phyloP scores from a whole-genome alignment of 208 protist genomes.

The Polymyxa betae region DNA sequence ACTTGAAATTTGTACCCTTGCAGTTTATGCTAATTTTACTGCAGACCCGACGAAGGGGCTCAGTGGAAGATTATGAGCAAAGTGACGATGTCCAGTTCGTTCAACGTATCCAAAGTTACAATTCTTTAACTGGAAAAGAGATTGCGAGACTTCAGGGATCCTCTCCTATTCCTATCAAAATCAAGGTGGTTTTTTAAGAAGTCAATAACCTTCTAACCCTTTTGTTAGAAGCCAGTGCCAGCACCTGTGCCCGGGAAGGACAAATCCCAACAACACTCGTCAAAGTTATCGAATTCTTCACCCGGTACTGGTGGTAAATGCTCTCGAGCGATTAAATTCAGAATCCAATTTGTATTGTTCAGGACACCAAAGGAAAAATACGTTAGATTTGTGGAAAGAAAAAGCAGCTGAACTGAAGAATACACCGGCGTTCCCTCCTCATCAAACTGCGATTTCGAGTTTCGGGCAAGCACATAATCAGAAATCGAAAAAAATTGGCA shows the following conservation, averaged over 20 bases:
- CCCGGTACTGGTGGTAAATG: no score
- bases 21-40: not conserved
- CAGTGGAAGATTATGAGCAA: not conserved
- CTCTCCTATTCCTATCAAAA: no score
- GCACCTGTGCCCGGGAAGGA: no score
- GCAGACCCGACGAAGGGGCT: not conserved
- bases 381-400: not conserved
- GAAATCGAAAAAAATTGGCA: no score
- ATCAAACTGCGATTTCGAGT: not conserved
- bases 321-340: no score
- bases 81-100: constrained; percentile 1
- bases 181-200: no score
- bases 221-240: no score
- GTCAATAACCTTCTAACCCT: no score
- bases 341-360: no score
- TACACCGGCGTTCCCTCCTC: not conserved
- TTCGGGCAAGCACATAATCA: not conserved
- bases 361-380: not conserved
- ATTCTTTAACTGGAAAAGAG: not conserved
- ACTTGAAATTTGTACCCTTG: not conserved
- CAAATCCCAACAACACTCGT: no score
- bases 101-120: not conserved
- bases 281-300: no score
- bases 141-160: not conserved
- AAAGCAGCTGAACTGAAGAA: not conserved